Evolutionary conservation across 352 stramenopile genomes (phyloP).

Genomic region (Blastocystis sp.): DNA sequence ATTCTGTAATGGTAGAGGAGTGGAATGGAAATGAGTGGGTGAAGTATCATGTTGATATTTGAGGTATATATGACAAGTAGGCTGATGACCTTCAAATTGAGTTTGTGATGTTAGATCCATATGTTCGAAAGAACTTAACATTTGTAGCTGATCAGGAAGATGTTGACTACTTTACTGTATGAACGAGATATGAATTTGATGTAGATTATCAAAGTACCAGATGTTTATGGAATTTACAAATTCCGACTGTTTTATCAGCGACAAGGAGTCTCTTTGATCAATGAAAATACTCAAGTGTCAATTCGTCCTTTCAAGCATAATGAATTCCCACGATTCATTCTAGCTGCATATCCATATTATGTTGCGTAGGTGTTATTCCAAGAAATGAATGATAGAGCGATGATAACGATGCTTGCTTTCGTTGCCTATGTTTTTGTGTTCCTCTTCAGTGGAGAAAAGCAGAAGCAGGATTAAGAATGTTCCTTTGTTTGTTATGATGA

Average conservation of each 20-base stretch:
- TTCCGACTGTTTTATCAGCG: conserved; percentile 83
- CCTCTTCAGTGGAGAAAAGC: conserved; percentile 76
- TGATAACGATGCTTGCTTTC: conserved; percentile 81
- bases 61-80: conserved; percentile 47
- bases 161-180: conserved; percentile 44
- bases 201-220: conserved; percentile 67
- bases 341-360: conserved; percentile 83
- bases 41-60: conserved; percentile 67
- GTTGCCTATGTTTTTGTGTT: conserved; percentile 81
- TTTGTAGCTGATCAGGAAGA: conserved; percentile 24
- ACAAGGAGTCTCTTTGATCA: conserved; percentile 76
- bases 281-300: conserved; percentile 79
- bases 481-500: conserved; percentile 40
- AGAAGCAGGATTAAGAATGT: conserved; percentile 44
- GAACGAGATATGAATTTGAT: background rate
- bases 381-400: conserved; percentile 65
- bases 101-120: conserved; percentile 86
- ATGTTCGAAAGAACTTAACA: conserved; percentile 79
- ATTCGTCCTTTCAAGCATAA: conserved; percentile 86
- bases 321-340: conserved; percentile 87
- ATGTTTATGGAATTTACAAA: conserved; percentile 85
- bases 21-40: conserved; percentile 74
- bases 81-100: conserved; percentile 81
- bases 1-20: conserved; percentile 80
- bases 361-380: conserved; percentile 65